Percentiles rank a stretch among this genome's conserved stretches.
These are phyloP conservation scores for Aotearoamyces nothofagi DNA, from an alignment of 2,329 filamentous ascomycete genomes.

Conservation along the genomic window DNA sequence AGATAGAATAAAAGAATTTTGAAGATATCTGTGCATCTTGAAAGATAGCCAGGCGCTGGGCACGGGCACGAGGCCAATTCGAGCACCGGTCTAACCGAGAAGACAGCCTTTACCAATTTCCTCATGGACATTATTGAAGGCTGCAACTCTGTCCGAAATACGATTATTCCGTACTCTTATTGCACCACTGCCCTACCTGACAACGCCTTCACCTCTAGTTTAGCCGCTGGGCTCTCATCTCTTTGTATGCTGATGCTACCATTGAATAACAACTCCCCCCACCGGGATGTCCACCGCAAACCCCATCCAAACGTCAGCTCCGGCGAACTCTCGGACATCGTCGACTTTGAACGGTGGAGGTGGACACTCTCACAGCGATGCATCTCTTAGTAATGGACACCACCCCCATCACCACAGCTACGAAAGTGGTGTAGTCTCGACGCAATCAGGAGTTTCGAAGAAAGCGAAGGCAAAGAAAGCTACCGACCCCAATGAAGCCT, in stretches of 20 bases:
- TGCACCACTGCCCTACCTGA: neutral
- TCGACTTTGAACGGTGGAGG: slow-evolving; percentile 11
- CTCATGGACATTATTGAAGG: too few species aligned
- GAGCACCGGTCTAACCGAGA: too few species aligned
- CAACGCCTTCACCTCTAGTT: neutral
- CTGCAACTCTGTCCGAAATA: too few species aligned
- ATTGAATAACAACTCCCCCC: neutral
- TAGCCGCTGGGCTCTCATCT: too few species aligned
- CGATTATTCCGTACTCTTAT: too few species aligned
- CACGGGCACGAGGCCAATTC: too few species aligned
- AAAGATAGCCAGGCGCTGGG: too few species aligned
- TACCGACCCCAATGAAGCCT: slow-evolving; percentile 74
- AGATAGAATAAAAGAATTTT: too few species aligned
- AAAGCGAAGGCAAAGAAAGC: slow-evolving; percentile 77
- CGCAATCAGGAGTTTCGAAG: slow-evolving; percentile 40
- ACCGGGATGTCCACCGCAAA: slow-evolving; percentile 20
- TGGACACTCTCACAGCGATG: slow-evolving; percentile 14
- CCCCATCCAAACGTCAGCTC: slow-evolving; percentile 22
- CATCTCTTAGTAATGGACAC: slow-evolving; percentile 16
- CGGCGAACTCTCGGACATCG: slow-evolving; percentile 16
- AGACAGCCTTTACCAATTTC: too few species aligned
- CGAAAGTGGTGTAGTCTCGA: slow-evolving; percentile 25
- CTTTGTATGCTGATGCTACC: neutral
- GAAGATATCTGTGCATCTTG: too few species aligned
- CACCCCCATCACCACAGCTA: slow-evolving; percentile 22